Conservation (phyloP, 2,329 filamentous ascomycete species). For the Paecilomyces variotii region DNA sequence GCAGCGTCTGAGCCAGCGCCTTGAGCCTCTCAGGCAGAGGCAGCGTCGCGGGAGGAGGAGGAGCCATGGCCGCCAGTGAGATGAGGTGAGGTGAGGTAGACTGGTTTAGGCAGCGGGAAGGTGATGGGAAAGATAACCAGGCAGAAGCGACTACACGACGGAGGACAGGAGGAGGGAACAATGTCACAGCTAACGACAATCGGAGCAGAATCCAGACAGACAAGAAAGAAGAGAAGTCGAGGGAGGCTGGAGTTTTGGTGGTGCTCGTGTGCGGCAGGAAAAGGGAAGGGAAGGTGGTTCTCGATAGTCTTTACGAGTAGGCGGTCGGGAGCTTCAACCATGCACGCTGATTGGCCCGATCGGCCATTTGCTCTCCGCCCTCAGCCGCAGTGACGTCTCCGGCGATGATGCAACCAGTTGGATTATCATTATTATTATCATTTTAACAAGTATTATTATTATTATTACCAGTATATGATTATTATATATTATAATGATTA, state of each 20-base stretch:
- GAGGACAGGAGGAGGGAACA: not conserved
- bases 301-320: not conserved
- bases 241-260: not conserved
- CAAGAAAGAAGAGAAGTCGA: no score
- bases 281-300: constrained; percentile 1
- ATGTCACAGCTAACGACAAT: not conserved
- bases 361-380: not conserved
- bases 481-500: no score
- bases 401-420: not conserved
- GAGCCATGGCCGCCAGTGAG: constrained; percentile 50
- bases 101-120: constrained; percentile 1
- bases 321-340: not conserved
- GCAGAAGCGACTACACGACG: not conserved
- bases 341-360: constrained; percentile 4
- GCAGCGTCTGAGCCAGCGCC: constrained; percentile 76
- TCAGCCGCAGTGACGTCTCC: constrained; percentile 11
- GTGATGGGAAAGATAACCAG: constrained; percentile 1
- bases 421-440: not conserved
- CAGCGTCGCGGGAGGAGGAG: constrained; percentile 61
- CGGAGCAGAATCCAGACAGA: not conserved
- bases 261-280: constrained; percentile 1
- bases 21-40: constrained; percentile 68
- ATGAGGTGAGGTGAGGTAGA: not conserved
- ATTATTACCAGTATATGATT: no score
- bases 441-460: no score